Conservation (phyloP, 192 early-diverging fungal species). For the Martensiomyces pterosporus region DNA sequence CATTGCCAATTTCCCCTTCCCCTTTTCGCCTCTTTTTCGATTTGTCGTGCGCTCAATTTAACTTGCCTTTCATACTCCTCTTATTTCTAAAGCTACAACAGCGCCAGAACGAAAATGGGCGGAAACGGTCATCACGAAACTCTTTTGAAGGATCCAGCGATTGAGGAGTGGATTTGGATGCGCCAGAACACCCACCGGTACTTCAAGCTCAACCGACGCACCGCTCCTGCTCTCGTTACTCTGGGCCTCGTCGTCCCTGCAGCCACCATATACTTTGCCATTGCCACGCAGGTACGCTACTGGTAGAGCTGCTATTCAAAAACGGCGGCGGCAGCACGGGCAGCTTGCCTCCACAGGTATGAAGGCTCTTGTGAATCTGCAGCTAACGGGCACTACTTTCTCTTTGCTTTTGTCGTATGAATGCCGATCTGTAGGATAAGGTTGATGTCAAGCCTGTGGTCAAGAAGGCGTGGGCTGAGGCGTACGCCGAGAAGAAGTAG, state of each 20-base stretch:
- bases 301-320: not conserved
- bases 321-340: too few species aligned
- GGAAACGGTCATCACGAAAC: conserved; percentile 30
- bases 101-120: conserved; percentile 26
- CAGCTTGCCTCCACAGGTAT: too few species aligned
- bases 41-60: not conserved
- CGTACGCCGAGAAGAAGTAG: conserved; percentile 27
- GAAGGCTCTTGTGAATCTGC: not conserved
- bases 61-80: not conserved
- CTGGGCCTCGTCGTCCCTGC: conserved; percentile 39
- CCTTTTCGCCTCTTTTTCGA: conserved; percentile 1
- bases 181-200: conserved; percentile 47
- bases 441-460: conserved; percentile 25
- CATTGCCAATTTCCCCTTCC: too few species aligned
- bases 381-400: not conserved
- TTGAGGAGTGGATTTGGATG: conserved; percentile 53
- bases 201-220: conserved; percentile 49
- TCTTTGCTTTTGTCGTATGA: not conserved
- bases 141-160: conserved; percentile 49
- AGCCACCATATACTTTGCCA: conserved; percentile 16
- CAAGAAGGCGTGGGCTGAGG: conserved; percentile 44
- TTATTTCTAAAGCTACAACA: not conserved
- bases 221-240: conserved; percentile 33
- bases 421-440: conserved; percentile 21
- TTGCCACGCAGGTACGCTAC: conserved; percentile 11